Conservation (phyloP, 352 stramenopile species). For the Pythium sp. region DNA sequence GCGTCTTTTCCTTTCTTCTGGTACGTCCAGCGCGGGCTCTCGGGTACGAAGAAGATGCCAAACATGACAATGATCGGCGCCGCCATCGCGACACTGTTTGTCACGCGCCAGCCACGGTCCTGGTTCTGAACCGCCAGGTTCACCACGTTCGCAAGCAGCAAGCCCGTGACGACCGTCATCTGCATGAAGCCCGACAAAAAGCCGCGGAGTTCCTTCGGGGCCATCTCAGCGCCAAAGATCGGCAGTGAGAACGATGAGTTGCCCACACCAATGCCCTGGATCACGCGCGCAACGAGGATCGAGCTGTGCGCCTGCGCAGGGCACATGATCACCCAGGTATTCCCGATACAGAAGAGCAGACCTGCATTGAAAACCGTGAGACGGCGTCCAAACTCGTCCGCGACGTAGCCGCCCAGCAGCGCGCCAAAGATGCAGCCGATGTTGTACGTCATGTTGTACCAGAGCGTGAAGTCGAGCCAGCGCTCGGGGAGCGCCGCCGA, state of each 20-base stretch:
- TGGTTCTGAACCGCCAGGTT: slow-evolving; percentile 25
- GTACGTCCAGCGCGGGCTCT: slow-evolving; percentile 39
- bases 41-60: slow-evolving; percentile 44
- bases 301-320: slow-evolving; percentile 15
- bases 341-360: slow-evolving; percentile 31
- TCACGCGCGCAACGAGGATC: slow-evolving; percentile 19
- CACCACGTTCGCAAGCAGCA: slow-evolving; percentile 18
- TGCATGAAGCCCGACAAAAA: slow-evolving; percentile 39
- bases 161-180: slow-evolving; percentile 31
- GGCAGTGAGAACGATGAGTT: slow-evolving; percentile 30
- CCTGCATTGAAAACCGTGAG: slow-evolving; percentile 34
- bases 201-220: slow-evolving; percentile 34
- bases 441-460: slow-evolving; percentile 46
- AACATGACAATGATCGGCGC: slow-evolving; percentile 38
- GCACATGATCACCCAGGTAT: slow-evolving; percentile 25
- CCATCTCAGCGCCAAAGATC: slow-evolving; percentile 31
- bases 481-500: background rate
- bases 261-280: slow-evolving; percentile 25
- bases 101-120: slow-evolving; percentile 32
- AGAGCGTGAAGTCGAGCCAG: slow-evolving; percentile 26
- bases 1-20: slow-evolving; percentile 30
- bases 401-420: slow-evolving; percentile 30
- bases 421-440: slow-evolving; percentile 32
- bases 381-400: slow-evolving; percentile 32
- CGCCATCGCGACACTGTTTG: slow-evolving; percentile 26